phyloP scores from a whole-genome alignment of 345 rosid species.

The Brassica nigra region DNA sequence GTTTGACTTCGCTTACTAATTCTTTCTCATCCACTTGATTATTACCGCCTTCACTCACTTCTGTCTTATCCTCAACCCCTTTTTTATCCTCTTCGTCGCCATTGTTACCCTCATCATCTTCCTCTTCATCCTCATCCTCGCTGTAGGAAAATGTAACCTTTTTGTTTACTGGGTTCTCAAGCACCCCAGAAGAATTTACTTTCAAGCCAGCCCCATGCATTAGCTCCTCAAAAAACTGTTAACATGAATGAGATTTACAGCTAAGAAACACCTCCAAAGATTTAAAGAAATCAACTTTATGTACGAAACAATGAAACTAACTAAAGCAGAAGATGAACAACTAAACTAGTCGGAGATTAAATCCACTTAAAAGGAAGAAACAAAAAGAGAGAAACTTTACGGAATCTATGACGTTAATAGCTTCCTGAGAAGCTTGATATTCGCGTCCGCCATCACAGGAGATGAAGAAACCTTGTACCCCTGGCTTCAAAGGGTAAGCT shows the following conservation, averaged over 20 bases:
- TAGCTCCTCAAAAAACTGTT: constrained; percentile 86
- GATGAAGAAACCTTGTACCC: constrained; percentile 66
- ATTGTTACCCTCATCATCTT: constrained; percentile 35
- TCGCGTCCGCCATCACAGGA: neutral
- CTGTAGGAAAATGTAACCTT: constrained; percentile 75
- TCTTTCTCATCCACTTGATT: constrained; percentile 39
- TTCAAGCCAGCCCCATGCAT: constrained; percentile 50
- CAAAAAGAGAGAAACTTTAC: constrained; percentile 46
- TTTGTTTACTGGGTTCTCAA: constrained; percentile 64
- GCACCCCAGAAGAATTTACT: constrained; percentile 42
- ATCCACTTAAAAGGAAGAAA: neutral
- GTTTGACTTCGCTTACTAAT: constrained; percentile 38
- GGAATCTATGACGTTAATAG: constrained; percentile 76
- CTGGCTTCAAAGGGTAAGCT: constrained; percentile 77
- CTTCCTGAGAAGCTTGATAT: constrained; percentile 75
- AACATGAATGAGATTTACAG: neutral
- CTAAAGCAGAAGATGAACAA: neutral
- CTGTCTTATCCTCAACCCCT: constrained; percentile 38
- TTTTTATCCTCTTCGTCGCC: constrained; percentile 40
- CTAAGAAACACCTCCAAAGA: constrained; percentile 10
- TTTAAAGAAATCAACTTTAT: neutral
- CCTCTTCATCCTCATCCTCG: constrained; percentile 53
- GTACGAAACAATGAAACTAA: neutral
- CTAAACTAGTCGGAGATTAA: neutral
- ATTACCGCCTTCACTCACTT: constrained; percentile 19